These are phyloP conservation scores for Aspergillus eucalypticola DNA, from an alignment of 2,329 filamentous ascomycete species.

Conservation along the genomic window DNA sequence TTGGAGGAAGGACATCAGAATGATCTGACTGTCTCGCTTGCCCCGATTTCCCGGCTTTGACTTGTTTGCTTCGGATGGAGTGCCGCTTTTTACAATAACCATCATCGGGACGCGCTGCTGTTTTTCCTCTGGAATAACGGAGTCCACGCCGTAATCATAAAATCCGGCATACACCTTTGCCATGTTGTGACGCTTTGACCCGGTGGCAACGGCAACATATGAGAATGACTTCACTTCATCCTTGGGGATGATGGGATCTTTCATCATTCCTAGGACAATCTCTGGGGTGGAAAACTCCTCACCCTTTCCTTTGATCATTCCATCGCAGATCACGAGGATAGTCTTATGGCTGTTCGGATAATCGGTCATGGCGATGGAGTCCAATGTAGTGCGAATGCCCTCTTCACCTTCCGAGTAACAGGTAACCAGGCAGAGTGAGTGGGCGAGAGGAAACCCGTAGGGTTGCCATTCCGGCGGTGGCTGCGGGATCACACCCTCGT, in stretches of 20 bases:
- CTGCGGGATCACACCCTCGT: conserved; percentile 92
- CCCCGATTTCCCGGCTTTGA: conserved; percentile 95
- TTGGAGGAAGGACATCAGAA: conserved; percentile 98
- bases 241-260: conserved; percentile 75
- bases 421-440: conserved; percentile 91
- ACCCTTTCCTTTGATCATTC: conserved; percentile 94
- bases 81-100: conserved; percentile 92
- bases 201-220: conserved; percentile 93
- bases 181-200: conserved; percentile 99
- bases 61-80: conserved; percentile 76
- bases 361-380: conserved; percentile 95
- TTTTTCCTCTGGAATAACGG: conserved; percentile 75
- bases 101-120: conserved; percentile 99
- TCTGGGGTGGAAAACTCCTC: conserved; percentile 86
- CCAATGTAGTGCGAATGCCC: conserved; percentile 87
- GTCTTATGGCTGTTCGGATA: conserved; percentile 99
- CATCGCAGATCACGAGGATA: conserved; percentile 94
- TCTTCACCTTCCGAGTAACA: conserved; percentile 95
- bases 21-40: conserved; percentile 98
- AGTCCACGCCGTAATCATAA: conserved; percentile 89
- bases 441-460: conserved; percentile 90
- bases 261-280: conserved; percentile 89
- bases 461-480: conserved; percentile 97
- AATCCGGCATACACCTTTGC: conserved; percentile 97
- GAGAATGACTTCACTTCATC: conserved; percentile 88